Conservation (phyloP, 2,329 filamentous ascomycete species). For the Botrytis paeoniae region DNA sequence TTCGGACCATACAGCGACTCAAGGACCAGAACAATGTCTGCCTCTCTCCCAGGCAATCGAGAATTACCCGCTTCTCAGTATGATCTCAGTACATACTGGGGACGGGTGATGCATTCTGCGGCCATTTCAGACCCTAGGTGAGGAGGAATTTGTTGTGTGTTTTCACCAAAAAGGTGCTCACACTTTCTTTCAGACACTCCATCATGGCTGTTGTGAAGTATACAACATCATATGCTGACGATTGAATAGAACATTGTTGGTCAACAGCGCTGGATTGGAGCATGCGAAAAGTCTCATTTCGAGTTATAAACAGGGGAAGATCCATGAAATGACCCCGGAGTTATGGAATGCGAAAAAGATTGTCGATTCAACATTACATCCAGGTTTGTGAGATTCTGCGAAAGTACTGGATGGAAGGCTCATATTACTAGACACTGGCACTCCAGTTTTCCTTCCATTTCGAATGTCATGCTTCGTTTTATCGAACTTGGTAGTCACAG, state of each 20-base stretch:
- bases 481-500: constrained; percentile 91
- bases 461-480: constrained; percentile 96
- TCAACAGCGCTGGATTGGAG: constrained; percentile 74
- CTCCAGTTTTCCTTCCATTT: constrained; percentile 89
- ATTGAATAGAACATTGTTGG: constrained; percentile 72
- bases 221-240: constrained; percentile 26
- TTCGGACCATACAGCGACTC: background rate
- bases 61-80: constrained; percentile 90
- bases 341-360: constrained; percentile 96
- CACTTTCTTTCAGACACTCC: constrained; percentile 20
- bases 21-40: constrained; percentile 51
- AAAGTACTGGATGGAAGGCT: constrained; percentile 8
- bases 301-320: constrained; percentile 81
- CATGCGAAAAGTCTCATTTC: constrained; percentile 78
- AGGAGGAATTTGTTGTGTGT: constrained; percentile 42
- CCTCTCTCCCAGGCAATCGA: constrained; percentile 64
- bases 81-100: constrained; percentile 92
- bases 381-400: constrained; percentile 56
- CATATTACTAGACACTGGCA: constrained; percentile 69
- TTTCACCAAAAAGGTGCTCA: constrained; percentile 31
- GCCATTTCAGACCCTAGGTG: constrained; percentile 94
- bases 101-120: constrained; percentile 83
- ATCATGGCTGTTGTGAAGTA: constrained; percentile 5
- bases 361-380: constrained; percentile 93
- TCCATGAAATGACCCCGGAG: constrained; percentile 79